A percentile compares a stretch with the other conserved stretches of the same genome.
These are phyloP conservation scores for Crataegus laevigata DNA, from an alignment of 306 rosid genomes.

Conservation along the genomic window DNA sequence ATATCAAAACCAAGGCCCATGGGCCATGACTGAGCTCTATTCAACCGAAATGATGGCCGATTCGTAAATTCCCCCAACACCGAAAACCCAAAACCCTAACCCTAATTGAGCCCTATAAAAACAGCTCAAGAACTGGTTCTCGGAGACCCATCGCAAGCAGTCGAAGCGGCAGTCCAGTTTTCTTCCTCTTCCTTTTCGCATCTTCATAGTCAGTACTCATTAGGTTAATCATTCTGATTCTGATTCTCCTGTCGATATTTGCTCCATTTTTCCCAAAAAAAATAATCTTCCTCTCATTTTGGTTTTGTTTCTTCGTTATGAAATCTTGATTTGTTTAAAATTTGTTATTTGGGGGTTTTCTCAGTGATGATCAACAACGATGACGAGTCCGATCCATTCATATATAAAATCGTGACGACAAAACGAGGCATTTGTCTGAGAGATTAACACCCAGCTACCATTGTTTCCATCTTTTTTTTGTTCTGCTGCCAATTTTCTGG, in stretches of 20 bases:
- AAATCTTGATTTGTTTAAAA: neutral
- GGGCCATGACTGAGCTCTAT: neutral
- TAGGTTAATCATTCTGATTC: neutral
- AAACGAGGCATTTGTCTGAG: constrained; percentile 97
- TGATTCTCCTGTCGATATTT: neutral
- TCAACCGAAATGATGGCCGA: neutral
- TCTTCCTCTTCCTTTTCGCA: neutral
- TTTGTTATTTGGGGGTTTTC: constrained; percentile 24
- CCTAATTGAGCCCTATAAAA: constrained; percentile 25
- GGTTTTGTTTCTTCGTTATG: neutral
- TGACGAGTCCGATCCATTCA: constrained; percentile 92
- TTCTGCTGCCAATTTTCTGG: neutral
- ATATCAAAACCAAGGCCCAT: neutral
- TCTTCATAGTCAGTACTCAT: neutral
- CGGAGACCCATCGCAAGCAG: neutral
- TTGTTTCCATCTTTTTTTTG: rapidly evolving
- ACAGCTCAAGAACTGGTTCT: neutral
- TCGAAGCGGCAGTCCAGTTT: neutral
- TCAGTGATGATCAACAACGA: constrained; percentile 64
- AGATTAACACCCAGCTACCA: constrained; percentile 21
- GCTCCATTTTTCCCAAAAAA: neutral
- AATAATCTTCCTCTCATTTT: neutral
- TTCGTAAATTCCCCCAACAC: neutral
- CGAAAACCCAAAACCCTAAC: constrained; percentile 11
- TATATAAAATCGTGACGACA: constrained; percentile 60